Evolutionary conservation across 805 yeast species (phyloP).

Genomic region (Isabelozyma pseudorhagii): DNA sequence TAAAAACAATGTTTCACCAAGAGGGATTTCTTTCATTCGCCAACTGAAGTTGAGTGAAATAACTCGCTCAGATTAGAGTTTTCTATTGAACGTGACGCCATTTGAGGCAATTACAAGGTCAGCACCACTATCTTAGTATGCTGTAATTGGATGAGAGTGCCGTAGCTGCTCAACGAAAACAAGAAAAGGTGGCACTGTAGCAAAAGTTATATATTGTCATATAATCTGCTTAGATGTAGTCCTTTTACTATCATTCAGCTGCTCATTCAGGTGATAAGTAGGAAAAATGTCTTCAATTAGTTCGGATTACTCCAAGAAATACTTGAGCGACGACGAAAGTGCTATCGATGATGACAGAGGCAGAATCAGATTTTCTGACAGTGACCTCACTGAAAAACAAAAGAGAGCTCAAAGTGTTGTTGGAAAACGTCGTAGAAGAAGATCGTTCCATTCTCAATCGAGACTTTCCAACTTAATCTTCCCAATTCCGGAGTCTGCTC

Average conservation of each 20-base stretch:
- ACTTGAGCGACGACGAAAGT: background rate
- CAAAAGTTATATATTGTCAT: no score
- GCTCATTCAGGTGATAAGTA: background rate
- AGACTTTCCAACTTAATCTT: background rate
- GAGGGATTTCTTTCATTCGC: background rate
- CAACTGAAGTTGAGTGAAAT: background rate
- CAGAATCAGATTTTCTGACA: background rate
- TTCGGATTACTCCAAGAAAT: background rate
- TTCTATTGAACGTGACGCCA: background rate
- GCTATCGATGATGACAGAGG: background rate
- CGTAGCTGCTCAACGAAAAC: no score
- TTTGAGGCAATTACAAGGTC: background rate
- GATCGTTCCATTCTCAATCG: background rate
- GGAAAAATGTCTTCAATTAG: background rate
- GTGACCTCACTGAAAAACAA: background rate
- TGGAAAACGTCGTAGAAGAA: background rate
- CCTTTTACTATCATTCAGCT: background rate
- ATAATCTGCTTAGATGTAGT: no score
- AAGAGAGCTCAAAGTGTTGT: background rate
- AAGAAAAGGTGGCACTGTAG: no score
- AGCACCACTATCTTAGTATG: no score
- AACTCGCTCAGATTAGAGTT: background rate
- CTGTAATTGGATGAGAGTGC: no score
- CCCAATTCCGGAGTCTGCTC: constrained; percentile 14
- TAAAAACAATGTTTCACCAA: background rate